A percentile compares a stretch with the other conserved stretches of the same genome.
phyloP scores from a whole-genome alignment of 2,329 filamentous ascomycete genomes.

The Colletotrichum plurivorum region DNA sequence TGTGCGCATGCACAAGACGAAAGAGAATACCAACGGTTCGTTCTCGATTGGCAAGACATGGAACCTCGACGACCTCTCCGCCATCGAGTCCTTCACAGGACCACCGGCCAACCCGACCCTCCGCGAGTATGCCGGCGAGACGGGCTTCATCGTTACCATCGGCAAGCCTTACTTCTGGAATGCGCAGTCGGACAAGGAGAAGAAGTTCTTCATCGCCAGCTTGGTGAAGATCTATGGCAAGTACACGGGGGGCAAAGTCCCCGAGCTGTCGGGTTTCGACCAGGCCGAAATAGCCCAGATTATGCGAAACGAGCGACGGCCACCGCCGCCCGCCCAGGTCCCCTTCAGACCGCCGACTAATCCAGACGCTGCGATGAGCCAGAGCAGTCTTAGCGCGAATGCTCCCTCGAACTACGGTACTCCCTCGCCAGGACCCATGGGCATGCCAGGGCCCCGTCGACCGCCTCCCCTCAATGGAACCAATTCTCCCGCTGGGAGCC shows the following conservation, averaged over 20 bases:
- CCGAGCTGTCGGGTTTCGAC: constrained; percentile 87
- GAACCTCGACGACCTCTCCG: constrained; percentile 89
- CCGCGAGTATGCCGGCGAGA: constrained; percentile 84
- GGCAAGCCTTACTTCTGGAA: constrained; percentile 98
- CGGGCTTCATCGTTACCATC: constrained; percentile 89
- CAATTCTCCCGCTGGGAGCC: constrained; percentile 64
- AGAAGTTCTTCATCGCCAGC: constrained; percentile 98
- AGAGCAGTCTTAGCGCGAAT: constrained; percentile 41
- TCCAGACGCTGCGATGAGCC: constrained; percentile 39
- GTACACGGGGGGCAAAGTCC: constrained; percentile 89
- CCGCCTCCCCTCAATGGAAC: constrained; percentile 38
- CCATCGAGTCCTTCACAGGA: constrained; percentile 84
- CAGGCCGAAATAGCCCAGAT: constrained; percentile 83
- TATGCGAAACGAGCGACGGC: constrained; percentile 68
- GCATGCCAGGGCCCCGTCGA: constrained; percentile 29
- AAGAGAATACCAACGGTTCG: constrained; percentile 92
- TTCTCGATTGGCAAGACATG: constrained; percentile 99
- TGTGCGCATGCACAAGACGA: constrained; percentile 95
- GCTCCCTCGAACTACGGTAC: constrained; percentile 50
- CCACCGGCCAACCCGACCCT: constrained; percentile 68
- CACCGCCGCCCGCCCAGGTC: constrained; percentile 44
- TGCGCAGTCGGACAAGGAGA: constrained; percentile 93
- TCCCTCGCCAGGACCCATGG: constrained; percentile 46
- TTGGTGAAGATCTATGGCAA: constrained; percentile 97
- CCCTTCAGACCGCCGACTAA: constrained; percentile 29